Conservation (phyloP, 2,329 filamentous ascomycete genomes). For the Lasiodiplodia sp. region DNA sequence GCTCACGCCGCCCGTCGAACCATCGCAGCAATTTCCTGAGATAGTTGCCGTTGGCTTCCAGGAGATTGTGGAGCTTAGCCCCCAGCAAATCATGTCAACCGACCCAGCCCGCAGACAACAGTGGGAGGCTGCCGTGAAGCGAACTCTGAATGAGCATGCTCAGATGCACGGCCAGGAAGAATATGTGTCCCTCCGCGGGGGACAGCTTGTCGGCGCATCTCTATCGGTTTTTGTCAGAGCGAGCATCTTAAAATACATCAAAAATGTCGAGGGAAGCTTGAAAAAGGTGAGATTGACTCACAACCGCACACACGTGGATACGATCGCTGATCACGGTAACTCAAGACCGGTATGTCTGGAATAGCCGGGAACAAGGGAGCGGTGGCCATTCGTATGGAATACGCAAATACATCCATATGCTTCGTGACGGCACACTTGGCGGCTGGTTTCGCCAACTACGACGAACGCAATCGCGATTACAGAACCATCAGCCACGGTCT, state of each 20-base stretch:
- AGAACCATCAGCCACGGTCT: slow-evolving; percentile 85
- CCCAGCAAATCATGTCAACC: slow-evolving; percentile 99
- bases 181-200: slow-evolving; percentile 89
- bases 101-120: slow-evolving; percentile 83
- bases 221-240: slow-evolving; percentile 89
- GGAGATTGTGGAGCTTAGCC: slow-evolving; percentile 96
- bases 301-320: neutral
- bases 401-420: slow-evolving; percentile 89
- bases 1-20: slow-evolving; percentile 74
- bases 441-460: slow-evolving; percentile 95
- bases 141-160: slow-evolving; percentile 76
- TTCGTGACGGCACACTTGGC: slow-evolving; percentile 97
- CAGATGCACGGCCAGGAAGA: slow-evolving; percentile 71
- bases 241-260: slow-evolving; percentile 79
- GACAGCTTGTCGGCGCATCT: slow-evolving; percentile 92
- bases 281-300: slow-evolving; percentile 70
- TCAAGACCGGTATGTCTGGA: slow-evolving; percentile 84
- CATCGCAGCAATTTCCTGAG: slow-evolving; percentile 72
- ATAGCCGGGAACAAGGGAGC: slow-evolving; percentile 99
- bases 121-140: slow-evolving; percentile 85
- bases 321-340: slow-evolving; percentile 40
- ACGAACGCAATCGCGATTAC: slow-evolving; percentile 94
- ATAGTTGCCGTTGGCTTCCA: slow-evolving; percentile 94
- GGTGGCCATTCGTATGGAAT: slow-evolving; percentile 94
- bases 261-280: slow-evolving; percentile 94